Conservation (phyloP, 2,329 filamentous ascomycete genomes). For the Daldinia sp. region DNA sequence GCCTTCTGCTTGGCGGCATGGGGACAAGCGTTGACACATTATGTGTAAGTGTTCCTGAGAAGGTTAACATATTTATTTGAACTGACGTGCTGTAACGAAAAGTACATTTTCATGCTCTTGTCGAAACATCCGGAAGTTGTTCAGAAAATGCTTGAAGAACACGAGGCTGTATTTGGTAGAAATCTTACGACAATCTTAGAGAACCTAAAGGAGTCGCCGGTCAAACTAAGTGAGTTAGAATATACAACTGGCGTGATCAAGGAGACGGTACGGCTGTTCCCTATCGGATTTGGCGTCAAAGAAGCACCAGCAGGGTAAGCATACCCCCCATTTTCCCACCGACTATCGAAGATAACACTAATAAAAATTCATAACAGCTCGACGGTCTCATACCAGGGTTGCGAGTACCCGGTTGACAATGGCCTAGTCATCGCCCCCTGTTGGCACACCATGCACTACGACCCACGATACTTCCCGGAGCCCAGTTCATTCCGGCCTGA, state of each 20-base stretch:
- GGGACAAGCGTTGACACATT: neutral
- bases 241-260: constrained; percentile 68
- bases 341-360: neutral
- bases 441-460: constrained; percentile 6
- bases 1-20: neutral
- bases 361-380: neutral
- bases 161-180: constrained; percentile 50
- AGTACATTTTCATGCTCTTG: constrained; percentile 33
- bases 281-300: constrained; percentile 23
- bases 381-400: constrained; percentile 1
- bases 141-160: constrained; percentile 48
- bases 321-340: neutral
- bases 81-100: constrained; percentile 2
- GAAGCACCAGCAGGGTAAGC: constrained; percentile 25
- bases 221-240: constrained; percentile 31
- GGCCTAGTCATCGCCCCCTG: neutral
- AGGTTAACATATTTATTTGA: too few species aligned
- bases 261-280: constrained; percentile 58
- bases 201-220: constrained; percentile 1
- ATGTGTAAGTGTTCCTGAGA: neutral
- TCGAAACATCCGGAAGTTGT: constrained; percentile 44
- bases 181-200: neutral
- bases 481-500: neutral
- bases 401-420: neutral
- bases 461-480: neutral